These are phyloP conservation scores for Dictyostelium firmibasis DNA, from an alignment of 78 protist species.

Conservation along the genomic window DNA sequence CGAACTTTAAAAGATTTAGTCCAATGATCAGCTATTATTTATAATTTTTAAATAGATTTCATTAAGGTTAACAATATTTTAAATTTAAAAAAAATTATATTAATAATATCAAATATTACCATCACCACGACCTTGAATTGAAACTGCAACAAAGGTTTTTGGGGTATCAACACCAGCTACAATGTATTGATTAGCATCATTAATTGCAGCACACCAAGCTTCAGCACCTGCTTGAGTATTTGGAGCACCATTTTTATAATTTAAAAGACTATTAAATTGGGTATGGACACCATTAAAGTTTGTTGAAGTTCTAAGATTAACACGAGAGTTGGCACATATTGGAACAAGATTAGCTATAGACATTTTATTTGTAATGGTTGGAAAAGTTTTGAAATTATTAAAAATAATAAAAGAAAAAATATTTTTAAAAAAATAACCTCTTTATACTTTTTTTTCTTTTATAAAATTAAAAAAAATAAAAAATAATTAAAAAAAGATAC, in stretches of 20 bases:
- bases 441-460: too few relatives aligned
- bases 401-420: too few relatives aligned
- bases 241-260: background rate
- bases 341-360: too few relatives aligned
- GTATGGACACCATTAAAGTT: background rate
- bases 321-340: background rate
- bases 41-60: too few relatives aligned
- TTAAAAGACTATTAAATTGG: background rate
- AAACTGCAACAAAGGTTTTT: background rate
- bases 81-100: too few relatives aligned
- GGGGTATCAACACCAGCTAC: background rate
- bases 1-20: background rate
- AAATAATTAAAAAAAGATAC: too few relatives aligned
- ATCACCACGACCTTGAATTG: slow-evolving; percentile 53
- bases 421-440: too few relatives aligned
- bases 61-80: too few relatives aligned
- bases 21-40: slow-evolving; percentile 1
- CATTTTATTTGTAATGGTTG: too few relatives aligned
- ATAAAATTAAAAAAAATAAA: too few relatives aligned
- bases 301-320: background rate
- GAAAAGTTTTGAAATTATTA: too few relatives aligned
- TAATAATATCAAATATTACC: too few relatives aligned
- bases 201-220: background rate
- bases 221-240: background rate
- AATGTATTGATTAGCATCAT: slow-evolving; percentile 18